These are phyloP conservation scores for Talaromyces sp. DNA, from an alignment of 2,329 filamentous ascomycete genomes.

Conservation along the genomic window DNA sequence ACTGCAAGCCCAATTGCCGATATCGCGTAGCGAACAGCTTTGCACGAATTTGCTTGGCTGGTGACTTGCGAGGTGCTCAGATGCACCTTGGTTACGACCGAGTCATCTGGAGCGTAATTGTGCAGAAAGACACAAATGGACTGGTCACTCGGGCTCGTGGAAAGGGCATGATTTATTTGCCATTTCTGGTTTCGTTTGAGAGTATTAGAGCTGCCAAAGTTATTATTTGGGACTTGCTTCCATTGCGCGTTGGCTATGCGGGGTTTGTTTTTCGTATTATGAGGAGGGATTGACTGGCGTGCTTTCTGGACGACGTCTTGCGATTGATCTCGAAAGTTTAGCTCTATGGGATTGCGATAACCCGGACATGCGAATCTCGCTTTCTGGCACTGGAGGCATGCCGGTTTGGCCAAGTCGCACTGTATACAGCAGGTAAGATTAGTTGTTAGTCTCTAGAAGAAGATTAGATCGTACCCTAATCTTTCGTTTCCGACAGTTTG, in stretches of 20 bases:
- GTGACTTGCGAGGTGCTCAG: background rate
- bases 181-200: background rate
- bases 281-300: background rate
- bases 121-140: constrained; percentile 1
- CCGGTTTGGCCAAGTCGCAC: background rate
- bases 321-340: constrained; percentile 1
- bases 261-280: background rate
- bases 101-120: background rate
- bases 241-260: background rate
- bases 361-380: constrained; percentile 1
- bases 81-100: background rate
- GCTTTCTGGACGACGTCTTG: background rate
- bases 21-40: background rate
- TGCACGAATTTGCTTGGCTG: background rate
- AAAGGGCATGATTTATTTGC: background rate
- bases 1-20: background rate
- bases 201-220: background rate
- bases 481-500: constrained; percentile 5
- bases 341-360: background rate
- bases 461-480: background rate
- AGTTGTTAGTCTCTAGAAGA: background rate
- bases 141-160: background rate
- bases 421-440: background rate
- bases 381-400: background rate
- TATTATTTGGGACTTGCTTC: background rate